Evolutionary conservation across 1,284 basidiomycete species (phyloP).

Genomic region (Ustanciosporium gigantosporum): DNA sequence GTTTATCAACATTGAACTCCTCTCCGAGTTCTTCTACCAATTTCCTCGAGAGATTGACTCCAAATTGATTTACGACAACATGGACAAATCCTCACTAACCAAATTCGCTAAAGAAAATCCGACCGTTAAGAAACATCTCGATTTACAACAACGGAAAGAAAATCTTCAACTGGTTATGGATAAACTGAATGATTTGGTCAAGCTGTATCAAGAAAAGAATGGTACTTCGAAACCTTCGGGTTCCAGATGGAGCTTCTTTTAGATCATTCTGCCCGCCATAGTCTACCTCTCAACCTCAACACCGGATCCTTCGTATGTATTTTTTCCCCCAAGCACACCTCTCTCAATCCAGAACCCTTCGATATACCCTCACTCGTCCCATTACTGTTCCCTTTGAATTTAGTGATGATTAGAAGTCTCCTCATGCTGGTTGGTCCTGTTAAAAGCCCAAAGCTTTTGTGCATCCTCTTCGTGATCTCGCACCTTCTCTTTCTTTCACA

Average conservation of each 20-base stretch:
- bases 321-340: conserved; percentile 4
- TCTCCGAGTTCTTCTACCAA: conserved; percentile 99
- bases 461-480: too few relatives aligned
- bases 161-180: conserved; percentile 69
- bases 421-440: too few relatives aligned
- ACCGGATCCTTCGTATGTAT: too few relatives aligned
- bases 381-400: too few relatives aligned
- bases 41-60: conserved; percentile 97
- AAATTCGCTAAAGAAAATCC: conserved; percentile 95
- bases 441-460: too few relatives aligned
- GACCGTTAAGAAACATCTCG: conserved; percentile 79
- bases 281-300: too few relatives aligned
- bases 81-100: conserved; percentile 81
- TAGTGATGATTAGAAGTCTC: too few relatives aligned
- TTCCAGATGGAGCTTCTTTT: conserved; percentile 54
- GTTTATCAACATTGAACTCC: conserved; percentile 89
- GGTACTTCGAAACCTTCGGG: conserved; percentile 6
- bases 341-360: too few relatives aligned
- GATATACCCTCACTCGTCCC: too few relatives aligned
- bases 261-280: too few relatives aligned
- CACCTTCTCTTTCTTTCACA: too few relatives aligned
- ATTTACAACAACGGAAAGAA: conserved; percentile 93
- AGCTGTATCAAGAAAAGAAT: conserved; percentile 59
- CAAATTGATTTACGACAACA: conserved; percentile 85
- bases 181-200: conserved; percentile 60